phyloP scores from a whole-genome alignment of 2,329 filamentous ascomycete species.

The Calonectria leucothoes region DNA sequence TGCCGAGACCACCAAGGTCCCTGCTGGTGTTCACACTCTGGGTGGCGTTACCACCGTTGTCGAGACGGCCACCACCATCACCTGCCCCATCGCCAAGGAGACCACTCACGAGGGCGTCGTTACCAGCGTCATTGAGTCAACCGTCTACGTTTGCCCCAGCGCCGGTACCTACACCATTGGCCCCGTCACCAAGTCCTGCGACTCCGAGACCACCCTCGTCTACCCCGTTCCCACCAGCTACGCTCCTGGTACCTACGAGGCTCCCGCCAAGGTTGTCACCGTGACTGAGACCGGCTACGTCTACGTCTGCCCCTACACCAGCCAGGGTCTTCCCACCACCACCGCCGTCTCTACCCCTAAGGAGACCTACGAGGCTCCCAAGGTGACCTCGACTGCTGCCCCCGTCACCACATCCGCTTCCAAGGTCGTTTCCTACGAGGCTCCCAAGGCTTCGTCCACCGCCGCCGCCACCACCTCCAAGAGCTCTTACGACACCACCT shows the following conservation, averaged over 20 bases:
- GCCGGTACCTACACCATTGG: slow-evolving; percentile 82
- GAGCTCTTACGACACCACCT: slow-evolving; percentile 31
- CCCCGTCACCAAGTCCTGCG: slow-evolving; percentile 72
- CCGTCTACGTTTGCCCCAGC: slow-evolving; percentile 78
- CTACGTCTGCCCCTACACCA: slow-evolving; percentile 77
- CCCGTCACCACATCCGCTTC: not conserved
- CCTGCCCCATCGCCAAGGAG: slow-evolving; percentile 76
- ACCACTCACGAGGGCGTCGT: slow-evolving; percentile 67
- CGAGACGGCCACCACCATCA: slow-evolving; percentile 72
- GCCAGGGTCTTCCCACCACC: slow-evolving; percentile 49
- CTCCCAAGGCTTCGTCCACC: slow-evolving; percentile 18
- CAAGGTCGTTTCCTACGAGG: slow-evolving; percentile 7
- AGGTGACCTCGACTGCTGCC: slow-evolving; percentile 26
- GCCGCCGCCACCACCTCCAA: slow-evolving; percentile 39
- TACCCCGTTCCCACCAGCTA: slow-evolving; percentile 75
- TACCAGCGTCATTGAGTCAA: slow-evolving; percentile 76
- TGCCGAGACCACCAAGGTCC: slow-evolving; percentile 70
- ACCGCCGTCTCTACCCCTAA: slow-evolving; percentile 11
- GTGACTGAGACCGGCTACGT: slow-evolving; percentile 76
- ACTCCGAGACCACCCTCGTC: slow-evolving; percentile 66
- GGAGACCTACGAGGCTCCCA: slow-evolving; percentile 31
- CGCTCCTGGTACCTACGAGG: slow-evolving; percentile 79
- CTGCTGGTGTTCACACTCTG: slow-evolving; percentile 74
- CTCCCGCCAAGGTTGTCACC: slow-evolving; percentile 74
- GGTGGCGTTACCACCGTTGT: slow-evolving; percentile 81